Evolutionary conservation across 345 rosid species (phyloP).

Genomic region (Rhizophora apiculata): DNA sequence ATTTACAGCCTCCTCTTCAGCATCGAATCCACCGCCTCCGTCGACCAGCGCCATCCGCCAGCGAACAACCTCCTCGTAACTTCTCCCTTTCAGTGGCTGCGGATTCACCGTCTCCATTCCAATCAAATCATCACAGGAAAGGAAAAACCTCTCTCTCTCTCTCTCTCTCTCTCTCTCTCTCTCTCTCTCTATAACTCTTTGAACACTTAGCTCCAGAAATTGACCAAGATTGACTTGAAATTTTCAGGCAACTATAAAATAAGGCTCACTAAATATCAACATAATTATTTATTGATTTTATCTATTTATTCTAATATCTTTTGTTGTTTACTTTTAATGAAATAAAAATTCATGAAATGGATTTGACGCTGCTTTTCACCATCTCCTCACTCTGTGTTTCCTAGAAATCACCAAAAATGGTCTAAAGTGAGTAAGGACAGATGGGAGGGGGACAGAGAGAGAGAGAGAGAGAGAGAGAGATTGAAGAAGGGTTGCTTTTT

Average conservation of each 20-base stretch:
- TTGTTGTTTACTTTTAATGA: background rate
- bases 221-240: background rate
- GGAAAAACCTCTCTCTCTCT: background rate
- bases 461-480: too few relatives aligned
- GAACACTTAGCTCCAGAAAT: background rate
- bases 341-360: background rate
- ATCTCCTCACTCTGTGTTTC: background rate
- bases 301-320: too few relatives aligned
- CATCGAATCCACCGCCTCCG: conserved; percentile 9
- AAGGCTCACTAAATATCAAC: too few relatives aligned
- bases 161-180: background rate
- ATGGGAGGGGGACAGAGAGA: background rate
- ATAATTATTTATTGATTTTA: too few relatives aligned
- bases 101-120: conserved; percentile 31
- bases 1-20: conserved; percentile 2
- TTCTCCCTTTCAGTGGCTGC: conserved; percentile 20
- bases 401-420: conserved; percentile 1
- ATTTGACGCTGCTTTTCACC: conserved; percentile 1
- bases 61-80: conserved; percentile 7
- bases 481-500: too few relatives aligned
- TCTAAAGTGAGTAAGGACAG: background rate
- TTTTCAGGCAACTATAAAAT: too few relatives aligned
- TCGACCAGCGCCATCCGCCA: conserved; percentile 4
- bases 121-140: conserved; percentile 14
- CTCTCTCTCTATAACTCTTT: background rate